Evolutionary conservation across 257 asterid genomes (phyloP).

Genomic region (Lavandula angustifolia): DNA sequence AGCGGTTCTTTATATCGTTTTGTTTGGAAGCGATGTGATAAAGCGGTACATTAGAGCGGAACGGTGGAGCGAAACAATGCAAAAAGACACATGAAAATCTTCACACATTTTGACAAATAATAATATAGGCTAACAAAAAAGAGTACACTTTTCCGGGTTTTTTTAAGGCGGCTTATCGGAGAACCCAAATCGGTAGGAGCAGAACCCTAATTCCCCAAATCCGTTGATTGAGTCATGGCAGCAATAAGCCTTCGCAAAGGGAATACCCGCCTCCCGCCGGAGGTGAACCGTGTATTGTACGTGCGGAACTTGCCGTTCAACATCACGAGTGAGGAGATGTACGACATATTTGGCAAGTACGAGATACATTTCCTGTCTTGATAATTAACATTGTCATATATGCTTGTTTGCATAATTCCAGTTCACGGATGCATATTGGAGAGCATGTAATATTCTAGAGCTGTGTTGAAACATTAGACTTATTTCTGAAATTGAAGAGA

Average conservation of each 20-base stretch:
- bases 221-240: conserved; percentile 51
- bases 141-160: too few species aligned
- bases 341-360: conserved; percentile 90
- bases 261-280: conserved; percentile 92
- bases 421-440: not conserved
- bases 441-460: not conserved
- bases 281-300: conserved; percentile 79
- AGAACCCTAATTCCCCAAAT: conserved; percentile 27
- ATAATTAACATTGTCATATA: too few species aligned
- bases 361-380: conserved; percentile 35
- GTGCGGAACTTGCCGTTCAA: conserved; percentile 90
- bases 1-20: too few species aligned
- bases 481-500: not conserved
- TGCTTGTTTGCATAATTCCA: not conserved
- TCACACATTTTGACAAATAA: too few species aligned
- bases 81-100: too few species aligned
- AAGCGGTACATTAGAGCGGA: too few species aligned
- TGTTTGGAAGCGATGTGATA: too few species aligned
- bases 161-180: too few species aligned
- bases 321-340: conserved; percentile 96
- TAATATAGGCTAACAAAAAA: too few species aligned
- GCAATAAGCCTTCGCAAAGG: conserved; percentile 79
- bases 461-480: too few species aligned
- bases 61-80: too few species aligned
- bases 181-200: not conserved